Conservation (phyloP, 2,329 filamentous ascomycete genomes). For the Pyricularia sp. region DNA sequence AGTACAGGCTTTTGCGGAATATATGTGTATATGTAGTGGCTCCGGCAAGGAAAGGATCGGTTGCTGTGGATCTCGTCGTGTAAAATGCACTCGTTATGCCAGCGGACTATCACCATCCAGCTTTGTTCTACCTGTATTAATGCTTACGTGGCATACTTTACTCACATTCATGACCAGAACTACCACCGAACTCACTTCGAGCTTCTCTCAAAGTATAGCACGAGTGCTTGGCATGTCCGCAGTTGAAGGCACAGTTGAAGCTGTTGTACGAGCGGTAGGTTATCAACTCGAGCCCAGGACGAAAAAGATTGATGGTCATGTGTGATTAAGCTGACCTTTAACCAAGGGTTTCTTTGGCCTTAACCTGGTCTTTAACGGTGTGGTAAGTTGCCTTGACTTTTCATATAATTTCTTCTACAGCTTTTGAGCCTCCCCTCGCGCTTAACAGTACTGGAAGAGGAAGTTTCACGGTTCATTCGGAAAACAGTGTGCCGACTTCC, state of each 20-base stretch:
- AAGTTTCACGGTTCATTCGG: not conserved
- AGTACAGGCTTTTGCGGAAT: conserved; percentile 17
- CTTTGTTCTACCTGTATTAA: not conserved
- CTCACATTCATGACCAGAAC: conserved; percentile 24
- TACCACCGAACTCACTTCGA: conserved; percentile 40
- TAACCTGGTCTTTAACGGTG: conserved; percentile 61
- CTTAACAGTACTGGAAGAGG: not conserved
- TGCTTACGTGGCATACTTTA: not conserved
- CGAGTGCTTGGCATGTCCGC: conserved; percentile 27
- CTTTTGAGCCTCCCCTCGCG: not conserved
- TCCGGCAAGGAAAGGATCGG: not conserved
- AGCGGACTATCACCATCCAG: not conserved
- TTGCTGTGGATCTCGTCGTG: not conserved
- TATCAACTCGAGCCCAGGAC: not conserved
- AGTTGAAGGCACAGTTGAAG: conserved; percentile 30
- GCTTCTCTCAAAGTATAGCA: conserved; percentile 32
- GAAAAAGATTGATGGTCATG: not conserved
- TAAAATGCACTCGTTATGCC: not conserved
- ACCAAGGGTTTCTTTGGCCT: conserved; percentile 57
- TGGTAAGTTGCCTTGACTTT: conserved; percentile 29
- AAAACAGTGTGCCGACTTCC: not conserved
- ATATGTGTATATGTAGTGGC: not conserved
- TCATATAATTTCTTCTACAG: too few relatives aligned
- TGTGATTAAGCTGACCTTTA: not conserved
- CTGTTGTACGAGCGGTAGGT: conserved; percentile 35